Percentiles rank a stretch among this genome's conserved stretches.
These are phyloP conservation scores for Ceratobasidium sp. DNA, from an alignment of 1,284 basidiomycete genomes.

Conservation along the genomic window DNA sequence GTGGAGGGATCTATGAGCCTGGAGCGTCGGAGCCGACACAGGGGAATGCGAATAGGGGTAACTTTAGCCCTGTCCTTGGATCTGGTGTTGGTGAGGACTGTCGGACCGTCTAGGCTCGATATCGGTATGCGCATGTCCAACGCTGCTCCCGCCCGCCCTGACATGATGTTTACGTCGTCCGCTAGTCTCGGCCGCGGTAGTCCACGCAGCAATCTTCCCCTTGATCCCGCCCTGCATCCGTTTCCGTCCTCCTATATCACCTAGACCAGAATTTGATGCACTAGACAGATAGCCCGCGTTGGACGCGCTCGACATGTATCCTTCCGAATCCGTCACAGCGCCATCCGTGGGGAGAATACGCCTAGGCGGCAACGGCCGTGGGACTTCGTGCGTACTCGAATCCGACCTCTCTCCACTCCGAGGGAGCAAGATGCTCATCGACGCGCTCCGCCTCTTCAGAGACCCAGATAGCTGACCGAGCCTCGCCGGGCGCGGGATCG, in stretches of 20 bases:
- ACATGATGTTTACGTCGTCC: conserved; percentile 49
- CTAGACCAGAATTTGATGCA: not conserved
- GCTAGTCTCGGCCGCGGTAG: conserved; percentile 51
- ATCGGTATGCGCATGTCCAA: conserved; percentile 45
- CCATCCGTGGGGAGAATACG: conserved; percentile 8
- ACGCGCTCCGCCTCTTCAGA: conserved; percentile 37
- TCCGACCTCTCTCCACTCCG: not conserved
- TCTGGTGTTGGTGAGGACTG: conserved; percentile 19
- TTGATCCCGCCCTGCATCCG: conserved; percentile 51
- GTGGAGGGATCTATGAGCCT: conserved; percentile 31
- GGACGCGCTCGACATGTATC: conserved; percentile 20
- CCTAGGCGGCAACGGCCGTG: not conserved
- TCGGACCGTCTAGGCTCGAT: conserved; percentile 26
- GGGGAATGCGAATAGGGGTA: conserved; percentile 44
- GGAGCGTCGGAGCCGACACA: conserved; percentile 28
- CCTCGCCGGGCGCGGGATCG: conserved; percentile 19
- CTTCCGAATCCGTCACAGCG: conserved; percentile 38
- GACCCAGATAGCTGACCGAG: conserved; percentile 16
- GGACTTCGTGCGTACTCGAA: conserved; percentile 4
- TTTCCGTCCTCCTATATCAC: not conserved
- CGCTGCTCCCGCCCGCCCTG: conserved; percentile 47
- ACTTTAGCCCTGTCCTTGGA: conserved; percentile 47
- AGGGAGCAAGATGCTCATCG: conserved; percentile 34
- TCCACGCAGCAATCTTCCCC: conserved; percentile 64
- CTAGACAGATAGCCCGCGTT: conserved; percentile 13